Evolutionary conservation across 1,139 yeast genomes (phyloP), one percentile per base, ranked within the genome.

Genomic region (Hanseniaspora gamundiae): DNA sequence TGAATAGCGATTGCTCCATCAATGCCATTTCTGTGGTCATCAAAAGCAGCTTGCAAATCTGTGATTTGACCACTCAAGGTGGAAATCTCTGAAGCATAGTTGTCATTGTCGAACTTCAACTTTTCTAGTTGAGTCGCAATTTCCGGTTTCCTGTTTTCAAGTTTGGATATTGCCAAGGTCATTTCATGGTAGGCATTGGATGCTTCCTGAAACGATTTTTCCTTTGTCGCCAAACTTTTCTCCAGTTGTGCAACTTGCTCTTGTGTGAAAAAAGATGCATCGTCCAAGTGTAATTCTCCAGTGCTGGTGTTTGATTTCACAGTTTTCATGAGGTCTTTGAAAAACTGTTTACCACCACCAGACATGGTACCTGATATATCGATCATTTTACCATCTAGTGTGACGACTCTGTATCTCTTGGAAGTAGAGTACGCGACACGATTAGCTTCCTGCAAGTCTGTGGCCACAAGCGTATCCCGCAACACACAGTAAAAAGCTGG

Each of bases 321-420:
- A 2, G 42, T 42, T 17, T 52, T 55, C 69, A 68, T 65, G 28
- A 67, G 59, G 14, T 70, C 71, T 38, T 57, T 60, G 14, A 75
- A 70, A 14, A 74, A 76, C 40, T 72, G 68, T 41, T 73, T 75
- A 44, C 97, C 97, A 63, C 99, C 99, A 55, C 99, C 99, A 42
- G 94, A 79, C 82, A 93, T 81, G 1, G 97, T 84, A 62, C 99
- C 99, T 2, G 95, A 83, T n/a, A 82, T 78, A 57, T 88, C 97
- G 46, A 93, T 91, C 29, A 91, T 69, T 54, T 86, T 83, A 27
- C 99, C 99, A 61, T 85, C 95, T 14, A 87, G 63, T 0, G 98
- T 86, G 0, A 93, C 98, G 11, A 88, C 97, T 55, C 94, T 74
- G 71, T 78, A 85, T 49, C 95, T 68, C 49, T 71, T 76, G n/a